Base-by-base conservation (phyloP, 495 filamentous ascomycete genomes). In the Podospora anserina region DNA sequence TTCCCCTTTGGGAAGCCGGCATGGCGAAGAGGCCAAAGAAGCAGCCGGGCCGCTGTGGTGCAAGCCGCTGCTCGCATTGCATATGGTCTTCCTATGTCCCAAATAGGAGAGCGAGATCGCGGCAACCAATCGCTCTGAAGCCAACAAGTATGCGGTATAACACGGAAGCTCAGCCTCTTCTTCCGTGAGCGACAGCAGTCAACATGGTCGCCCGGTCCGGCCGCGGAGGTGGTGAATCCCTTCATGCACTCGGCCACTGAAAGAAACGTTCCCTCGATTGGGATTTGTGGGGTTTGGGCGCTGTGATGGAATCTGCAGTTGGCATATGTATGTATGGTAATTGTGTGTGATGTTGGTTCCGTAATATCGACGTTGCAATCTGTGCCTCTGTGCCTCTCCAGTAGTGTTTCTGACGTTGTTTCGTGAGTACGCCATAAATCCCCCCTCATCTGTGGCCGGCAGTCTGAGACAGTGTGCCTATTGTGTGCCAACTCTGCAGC, bases 321-420 rank as follows among this genome's bases (percentile, higher is more conserved):
- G 9, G 39, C 39, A 49, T 49, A 49, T 49, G 39, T 49, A 49
- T 11, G 39, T 49, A 18, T 49, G 39, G 39, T 32, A 4, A 49
- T 49, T 49, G 39, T 49, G 39, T 49, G 39, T 9, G 39, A 49
- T 58, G 55, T 19, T 58, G n/a, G n/a, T 58, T 26, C 55, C n/a
- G 55, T 58, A 20, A 58, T 19, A 58, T 26, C 18, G n/a, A 58
- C 23, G 55, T 58, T 23, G 55, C 55, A 58, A 58, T 58, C 3
- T 26, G 55, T 58, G 55, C 15, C 0, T 58, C 55, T 26, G 55
- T 58, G 55, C 55, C 55, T 58, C 55, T 19, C 19, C n/a, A 26
- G 23, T 2, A 58, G 55, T 58, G 55, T 58, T 58, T 58, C 55
- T 23, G 55, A 58, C 55, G 13, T 26, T 58, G 55, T 58, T 58